These are phyloP conservation scores for Diaporthe citri DNA, from an alignment of 2,329 filamentous ascomycete genomes.

Conservation along the genomic window DNA sequence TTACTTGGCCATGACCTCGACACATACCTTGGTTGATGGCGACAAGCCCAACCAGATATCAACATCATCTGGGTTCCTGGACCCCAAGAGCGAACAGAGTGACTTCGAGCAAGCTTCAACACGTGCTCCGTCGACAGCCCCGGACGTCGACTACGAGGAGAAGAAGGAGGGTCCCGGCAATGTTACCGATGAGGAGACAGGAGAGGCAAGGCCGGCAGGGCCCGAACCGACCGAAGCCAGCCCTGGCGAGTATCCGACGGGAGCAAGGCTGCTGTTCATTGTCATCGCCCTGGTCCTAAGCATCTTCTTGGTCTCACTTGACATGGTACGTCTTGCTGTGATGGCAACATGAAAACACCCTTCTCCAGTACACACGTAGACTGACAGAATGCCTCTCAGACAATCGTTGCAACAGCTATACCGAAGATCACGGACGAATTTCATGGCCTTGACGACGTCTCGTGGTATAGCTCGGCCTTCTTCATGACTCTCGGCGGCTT, in stretches of 20 bases:
- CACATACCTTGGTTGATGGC: conserved; percentile 20
- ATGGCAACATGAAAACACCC: too few species aligned
- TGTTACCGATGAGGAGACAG: conserved; percentile 15
- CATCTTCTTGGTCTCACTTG: conserved; percentile 64
- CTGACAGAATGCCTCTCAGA: conserved; percentile 45
- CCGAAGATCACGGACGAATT: conserved; percentile 52
- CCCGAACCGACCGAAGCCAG: neutral
- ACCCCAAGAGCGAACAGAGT: conserved; percentile 24
- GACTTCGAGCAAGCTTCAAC: conserved; percentile 35
- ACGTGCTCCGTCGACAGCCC: conserved; percentile 27
- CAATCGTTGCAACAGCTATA: conserved; percentile 57
- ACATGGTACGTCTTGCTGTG: conserved; percentile 52
- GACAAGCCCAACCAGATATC: conserved; percentile 14
- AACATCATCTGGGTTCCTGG: neutral
- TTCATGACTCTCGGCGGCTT: conserved; percentile 49
- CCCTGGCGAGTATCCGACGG: conserved; percentile 51
- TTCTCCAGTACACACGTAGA: neutral
- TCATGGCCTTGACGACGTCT: conserved; percentile 53
- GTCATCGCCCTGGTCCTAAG: conserved; percentile 60
- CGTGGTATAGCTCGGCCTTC: conserved; percentile 61
- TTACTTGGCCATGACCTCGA: conserved; percentile 3
- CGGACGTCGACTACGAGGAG: conserved; percentile 20
- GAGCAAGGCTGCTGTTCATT: conserved; percentile 56
- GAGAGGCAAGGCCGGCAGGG: neutral
- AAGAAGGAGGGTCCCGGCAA: conserved; percentile 13